Evolutionary conservation across 257 asterid species (phyloP), one percentile per base, ranked within the genome.

Genomic region (Gentiana macrophylla): DNA sequence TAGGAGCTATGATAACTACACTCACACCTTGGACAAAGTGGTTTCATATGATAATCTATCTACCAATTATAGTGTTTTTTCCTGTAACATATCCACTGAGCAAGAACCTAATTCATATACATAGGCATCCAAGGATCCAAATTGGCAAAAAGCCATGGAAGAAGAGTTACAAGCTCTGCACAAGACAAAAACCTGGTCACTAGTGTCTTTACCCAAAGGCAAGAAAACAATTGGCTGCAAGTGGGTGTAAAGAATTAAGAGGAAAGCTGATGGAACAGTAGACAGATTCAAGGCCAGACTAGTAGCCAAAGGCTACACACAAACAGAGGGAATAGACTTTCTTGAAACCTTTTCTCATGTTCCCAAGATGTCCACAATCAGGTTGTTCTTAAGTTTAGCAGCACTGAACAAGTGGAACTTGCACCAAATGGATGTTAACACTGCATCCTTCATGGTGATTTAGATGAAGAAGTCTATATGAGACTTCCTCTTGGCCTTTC

Each of bases 221-320:
- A 54, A 54, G 35, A 9, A 6, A 1, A 37, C 58, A 10, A 54
- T 54, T 8, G 58, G 58, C 37, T 54, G 58, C 43, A 54, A 32
- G 13, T 54, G 58, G 58, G 58, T 54, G 58, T 54, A 4, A 8
- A 54, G 8, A 12, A 54, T 32, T 6, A 54, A 54, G 37, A 2
- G 2, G 3, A 54, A 54, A 12, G 58, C 58, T 54, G 45, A 5
- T 54, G 58, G 58, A 3, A 54, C 58, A 15, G 4, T 54, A 6
- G 58, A 54, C 2, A 53, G 58, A 7, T 54, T 13, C 43, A 54
- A 54, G 8, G 58, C 58, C 2, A 54, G 58, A 12, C 33, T 54
- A 7, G 44, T 38, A 38, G 44, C 44, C 8, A 38, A 38, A 38
- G 44, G 44, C 6, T 38, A 38, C 8, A 54, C 11, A 6, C 58